Base-by-base conservation (phyloP, 805 yeast genomes). In the Candida awuae region DNA sequence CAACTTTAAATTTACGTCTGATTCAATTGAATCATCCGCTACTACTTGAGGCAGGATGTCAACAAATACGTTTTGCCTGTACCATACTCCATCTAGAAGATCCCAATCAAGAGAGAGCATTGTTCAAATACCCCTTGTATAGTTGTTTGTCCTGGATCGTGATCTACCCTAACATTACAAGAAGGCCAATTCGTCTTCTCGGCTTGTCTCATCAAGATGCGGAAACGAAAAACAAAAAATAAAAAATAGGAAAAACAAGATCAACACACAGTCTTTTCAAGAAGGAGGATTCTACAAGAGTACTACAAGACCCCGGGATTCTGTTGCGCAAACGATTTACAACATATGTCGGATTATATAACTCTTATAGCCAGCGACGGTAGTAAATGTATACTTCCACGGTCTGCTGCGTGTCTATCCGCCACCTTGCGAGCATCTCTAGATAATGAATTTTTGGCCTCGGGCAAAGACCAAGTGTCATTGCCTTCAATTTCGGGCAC, bases 401-500 rank as follows among this genome's bases (percentile, higher is more conserved):
- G 28, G 12, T 12, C 14, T 25, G 28, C 28, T 6, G 28, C 14
- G 4, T 25, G 28, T 9, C 28, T 25, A 5, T 25, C 28, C n/a
- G 28, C 28, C 6, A 25, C 28, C 4, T 12, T 25, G 4, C 28
- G 85, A 7, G 79, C 81, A 0, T 78, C 84, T 0, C 59, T 82
- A 32, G 62, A 66, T 29, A 70, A 75, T 29, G 68, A 84, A 83
- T 53, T 80, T 45, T 52, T 50, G 39, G 71, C 68, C 0, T 61
- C 78, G 37, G n/a, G n/a, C 4, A 5, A 6, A 10, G 28, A 25
- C 29, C 66, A 65, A 32, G 75, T 86, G 32, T 63, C 56, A 17
- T 53, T 80, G 8, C 67, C 67, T 51, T 85, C 80, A 44, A 74
- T 87, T 59, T 83, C 82, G 43, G 81, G 84, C 0, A 72, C 71